Base-by-base conservation (phyloP, 116 monocot species). In the Papilionanthe hybrid region DNA sequence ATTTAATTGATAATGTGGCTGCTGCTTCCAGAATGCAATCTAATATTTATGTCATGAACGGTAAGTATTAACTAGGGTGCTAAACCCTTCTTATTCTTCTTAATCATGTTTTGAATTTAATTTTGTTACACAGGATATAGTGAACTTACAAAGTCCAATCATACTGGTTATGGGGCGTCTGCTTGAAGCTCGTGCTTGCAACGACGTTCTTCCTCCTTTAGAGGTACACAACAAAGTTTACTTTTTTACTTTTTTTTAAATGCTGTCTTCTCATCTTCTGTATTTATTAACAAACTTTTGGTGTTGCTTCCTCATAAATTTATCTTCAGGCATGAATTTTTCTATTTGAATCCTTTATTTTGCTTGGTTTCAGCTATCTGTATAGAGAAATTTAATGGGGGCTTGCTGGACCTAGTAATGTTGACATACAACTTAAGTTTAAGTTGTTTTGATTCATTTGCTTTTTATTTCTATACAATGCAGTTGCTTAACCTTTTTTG, bases 101-200 rank as follows among this genome's bases (percentile, higher is more conserved):
- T 81, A 41, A 63, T 32, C 27, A 27, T 75, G 53, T 66, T 74
- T 63, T 73, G 12, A 17, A 28, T 82, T 28, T 42, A 53, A 73
- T 22, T 15, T 65, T 19, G 22, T 79, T 29, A 49, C n/a, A 9
- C 60, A 91, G 91, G 86, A 32, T 49, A 57, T 42, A 80, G 55
- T 77, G 42, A 78, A 17, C 63, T 85, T 44, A 42, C 78, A 78
- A 93, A 80, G 78, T 72, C 72, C 68, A 76, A 83, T 82, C 79
- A 86, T 82, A 10, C 72, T 83, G 80, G 84, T 55, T 55, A 4
- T 9, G 88, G 85, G 27, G 28, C 72, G 22, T 49, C 13, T 27
- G 22, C n/a, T 72, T n/a, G 89, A 91, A 15, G 57, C 78, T 58
- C 72, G 73, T 66, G 50, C 23, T 72, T 73, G 28, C 47, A 86